A percentile compares a stretch with the other conserved stretches of the same genome.
phyloP scores from a whole-genome alignment of 495 filamentous ascomycete genomes.

The Stereocaulon alpinum region DNA sequence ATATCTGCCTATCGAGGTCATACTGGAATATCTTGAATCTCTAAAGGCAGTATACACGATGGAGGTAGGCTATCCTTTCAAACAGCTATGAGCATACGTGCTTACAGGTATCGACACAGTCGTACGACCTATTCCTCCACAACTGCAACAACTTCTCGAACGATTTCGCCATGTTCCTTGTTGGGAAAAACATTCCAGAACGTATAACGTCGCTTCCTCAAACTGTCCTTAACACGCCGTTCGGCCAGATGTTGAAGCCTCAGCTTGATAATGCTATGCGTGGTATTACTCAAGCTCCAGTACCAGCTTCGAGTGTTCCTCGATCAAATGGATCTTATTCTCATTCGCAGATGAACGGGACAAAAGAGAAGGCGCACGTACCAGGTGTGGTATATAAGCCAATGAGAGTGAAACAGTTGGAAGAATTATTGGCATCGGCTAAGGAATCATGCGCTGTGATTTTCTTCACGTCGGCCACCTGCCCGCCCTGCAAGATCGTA shows the following conservation, averaged over 20 bases:
- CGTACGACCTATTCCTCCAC: slow-evolving; percentile 79
- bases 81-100: neutral
- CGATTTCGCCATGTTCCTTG: slow-evolving; percentile 79
- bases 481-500: slow-evolving; percentile 71
- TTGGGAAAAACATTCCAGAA: slow-evolving; percentile 80
- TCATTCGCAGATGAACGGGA: neutral
- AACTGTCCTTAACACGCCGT: slow-evolving; percentile 77
- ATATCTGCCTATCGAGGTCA: slow-evolving; percentile 68
- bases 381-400: slow-evolving; percentile 40
- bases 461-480: slow-evolving; percentile 88
- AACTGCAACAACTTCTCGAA: slow-evolving; percentile 99
- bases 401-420: slow-evolving; percentile 46
- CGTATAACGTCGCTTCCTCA: slow-evolving; percentile 84
- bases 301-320: slow-evolving; percentile 23
- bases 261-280: slow-evolving; percentile 67
- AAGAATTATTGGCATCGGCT: slow-evolving; percentile 47
- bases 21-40: slow-evolving; percentile 81
- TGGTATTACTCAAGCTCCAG: slow-evolving; percentile 48
- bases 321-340: slow-evolving; percentile 11
- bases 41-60: slow-evolving; percentile 72
- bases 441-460: slow-evolving; percentile 63
- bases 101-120: slow-evolving; percentile 35
- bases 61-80: slow-evolving; percentile 41
- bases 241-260: slow-evolving; percentile 82
- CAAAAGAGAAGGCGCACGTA: slow-evolving; percentile 8